Evolutionary conservation across 352 stramenopile species (phyloP).

Genomic region (Globisporangium spiculum): DNA sequence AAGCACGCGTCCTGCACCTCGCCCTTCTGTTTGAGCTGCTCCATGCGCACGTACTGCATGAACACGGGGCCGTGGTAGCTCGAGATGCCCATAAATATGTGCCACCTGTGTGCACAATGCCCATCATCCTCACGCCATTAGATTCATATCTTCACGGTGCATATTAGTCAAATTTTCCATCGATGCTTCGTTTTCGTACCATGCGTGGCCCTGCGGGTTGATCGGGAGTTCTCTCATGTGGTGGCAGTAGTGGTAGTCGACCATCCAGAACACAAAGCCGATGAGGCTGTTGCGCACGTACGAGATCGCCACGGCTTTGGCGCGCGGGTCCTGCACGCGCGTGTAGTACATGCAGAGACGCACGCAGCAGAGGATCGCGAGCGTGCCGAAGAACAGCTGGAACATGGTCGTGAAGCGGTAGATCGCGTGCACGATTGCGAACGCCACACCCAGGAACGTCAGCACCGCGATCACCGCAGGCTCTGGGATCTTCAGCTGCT

Average conservation of each 20-base stretch:
- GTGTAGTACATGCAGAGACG: conserved; percentile 63
- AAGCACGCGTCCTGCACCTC: conserved; percentile 48
- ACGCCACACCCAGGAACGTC: conserved; percentile 51
- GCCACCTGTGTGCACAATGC: conserved; percentile 45
- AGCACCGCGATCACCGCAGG: conserved; percentile 46
- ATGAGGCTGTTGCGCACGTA: conserved; percentile 63
- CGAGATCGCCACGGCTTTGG: conserved; percentile 51
- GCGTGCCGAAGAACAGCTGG: conserved; percentile 68
- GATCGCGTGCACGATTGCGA: conserved; percentile 69
- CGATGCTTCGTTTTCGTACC: conserved; percentile 28
- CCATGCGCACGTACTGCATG: conserved; percentile 84
- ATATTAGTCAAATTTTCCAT: not conserved
- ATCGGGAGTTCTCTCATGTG: conserved; percentile 49
- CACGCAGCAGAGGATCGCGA: conserved; percentile 47
- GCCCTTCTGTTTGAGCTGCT: conserved; percentile 66
- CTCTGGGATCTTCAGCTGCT: conserved; percentile 40
- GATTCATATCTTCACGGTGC: not conserved
- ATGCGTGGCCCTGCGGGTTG: conserved; percentile 80
- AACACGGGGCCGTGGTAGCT: conserved; percentile 80
- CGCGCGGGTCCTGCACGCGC: conserved; percentile 49
- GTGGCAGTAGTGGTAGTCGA: conserved; percentile 83
- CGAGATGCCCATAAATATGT: conserved; percentile 79
- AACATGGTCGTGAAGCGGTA: conserved; percentile 80
- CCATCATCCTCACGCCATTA: not conserved
- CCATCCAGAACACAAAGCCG: conserved; percentile 65